These are phyloP conservation scores for Calonectria hawksworthii DNA, from an alignment of 2,329 filamentous ascomycete species.

Conservation along the genomic window DNA sequence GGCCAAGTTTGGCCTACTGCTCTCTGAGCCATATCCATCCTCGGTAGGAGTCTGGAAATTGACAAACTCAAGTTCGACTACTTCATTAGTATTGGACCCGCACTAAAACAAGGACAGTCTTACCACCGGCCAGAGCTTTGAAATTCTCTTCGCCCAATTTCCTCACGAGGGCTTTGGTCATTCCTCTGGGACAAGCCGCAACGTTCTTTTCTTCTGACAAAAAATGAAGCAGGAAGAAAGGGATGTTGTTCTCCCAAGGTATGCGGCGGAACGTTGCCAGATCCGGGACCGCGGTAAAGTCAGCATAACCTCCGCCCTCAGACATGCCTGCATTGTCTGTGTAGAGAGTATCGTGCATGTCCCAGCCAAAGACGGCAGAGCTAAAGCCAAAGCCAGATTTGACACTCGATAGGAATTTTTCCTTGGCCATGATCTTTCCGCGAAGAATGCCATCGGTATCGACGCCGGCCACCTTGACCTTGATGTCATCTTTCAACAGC, in stretches of 20 bases:
- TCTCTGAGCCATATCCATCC: constrained; percentile 52
- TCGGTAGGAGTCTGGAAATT: constrained; percentile 53
- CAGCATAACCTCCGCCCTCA: constrained; percentile 83
- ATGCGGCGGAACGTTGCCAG: constrained; percentile 79
- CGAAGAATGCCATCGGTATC: constrained; percentile 26
- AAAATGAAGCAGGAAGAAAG: constrained; percentile 83
- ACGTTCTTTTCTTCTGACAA: constrained; percentile 78
- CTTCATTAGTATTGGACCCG: not conserved
- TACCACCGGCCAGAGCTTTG: constrained; percentile 83
- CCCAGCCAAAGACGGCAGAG: constrained; percentile 88
- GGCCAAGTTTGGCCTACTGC: constrained; percentile 69
- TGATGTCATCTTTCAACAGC: constrained; percentile 22
- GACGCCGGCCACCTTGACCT: constrained; percentile 26
- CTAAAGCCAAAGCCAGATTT: constrained; percentile 86
- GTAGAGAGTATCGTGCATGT: constrained; percentile 88
- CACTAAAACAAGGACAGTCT: constrained; percentile 16
- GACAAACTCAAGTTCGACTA: constrained; percentile 84
- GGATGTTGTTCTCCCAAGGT: constrained; percentile 83
- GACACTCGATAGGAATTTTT: constrained; percentile 66
- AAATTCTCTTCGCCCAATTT: constrained; percentile 74
- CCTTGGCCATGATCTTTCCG: constrained; percentile 27
- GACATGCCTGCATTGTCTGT: constrained; percentile 82
- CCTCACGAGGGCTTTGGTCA: constrained; percentile 72
- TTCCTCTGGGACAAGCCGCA: constrained; percentile 78
- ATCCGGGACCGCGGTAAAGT: constrained; percentile 81